Base-by-base conservation (phyloP, 2,329 filamentous ascomycete species). In the Fusarium praegraminearum region DNA sequence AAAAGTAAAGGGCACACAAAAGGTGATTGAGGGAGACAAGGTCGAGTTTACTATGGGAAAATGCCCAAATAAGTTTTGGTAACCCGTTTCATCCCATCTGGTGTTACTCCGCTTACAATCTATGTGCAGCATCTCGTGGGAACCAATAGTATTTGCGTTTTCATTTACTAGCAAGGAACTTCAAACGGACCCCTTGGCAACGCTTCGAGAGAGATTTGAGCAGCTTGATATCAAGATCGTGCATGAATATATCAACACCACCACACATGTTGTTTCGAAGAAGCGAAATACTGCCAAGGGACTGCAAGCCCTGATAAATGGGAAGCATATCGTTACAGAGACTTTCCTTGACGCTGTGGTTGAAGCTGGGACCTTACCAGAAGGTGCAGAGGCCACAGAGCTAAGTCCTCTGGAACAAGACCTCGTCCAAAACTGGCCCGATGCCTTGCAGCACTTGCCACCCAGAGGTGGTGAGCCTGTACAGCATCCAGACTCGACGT, bases 201-300 rank as follows among this genome's bases (percentile, higher is more conserved):
- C 83, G 20, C 85, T 94, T 28, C 88, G 88, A 66, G 81, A 86
- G 33, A 86, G 86, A 55, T 87, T 98, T 20, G 93, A 97, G 76
- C 87, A 90, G 45, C 85, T 97, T n/a, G 96, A 97, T 76, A 90
- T 98, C 78, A 98, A 98, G 78, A 90, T 93, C 16, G 83, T 92
- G 16, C 84, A 87, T 44, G 90, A 94, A 6, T 98, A 93, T 78
- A 81, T 86, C 28, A 85, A 83, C 18, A 82, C 86, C 30, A 98
- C 95, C 0, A 97, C 95, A 0, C 94, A 98, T 78, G 91, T 97
- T 13, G 89, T 98, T 35, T 90, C 93, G 10, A 92, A 90, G 78
- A 98, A 97, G 80, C 87, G 96, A 49, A 99, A 98, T 78, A 95
- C 93, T 0, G 87, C 94, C 1, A 94, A 93, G 70, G 93, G 93